Evolutionary conservation across 305 asterid genomes (phyloP), one percentile per base, ranked within the genome.

Genomic region (Ilex paraguariensis): DNA sequence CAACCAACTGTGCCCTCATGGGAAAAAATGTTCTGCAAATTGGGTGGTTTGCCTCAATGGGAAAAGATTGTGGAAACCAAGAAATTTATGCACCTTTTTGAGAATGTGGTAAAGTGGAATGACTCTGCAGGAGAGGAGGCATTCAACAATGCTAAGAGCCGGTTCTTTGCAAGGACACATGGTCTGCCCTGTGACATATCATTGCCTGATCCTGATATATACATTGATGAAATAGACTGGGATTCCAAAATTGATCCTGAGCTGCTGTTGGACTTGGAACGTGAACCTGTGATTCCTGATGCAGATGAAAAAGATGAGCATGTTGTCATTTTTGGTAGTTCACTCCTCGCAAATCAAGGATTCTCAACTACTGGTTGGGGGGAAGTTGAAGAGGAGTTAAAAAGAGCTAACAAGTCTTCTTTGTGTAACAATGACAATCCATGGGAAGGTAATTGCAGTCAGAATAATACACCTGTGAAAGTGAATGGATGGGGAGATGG

Each of bases 71-170:
- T 87, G 70, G 75, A 80, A 52, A 69, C 59, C 77, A 83, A 85
- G 84, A 81, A 69, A 68, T 81, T 71, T 62, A 63, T 36, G 3
- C 75, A 78, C 75, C 75, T 81, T 11, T 83, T 79, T 16, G 86
- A 81, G 10, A 72, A 83, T 15, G 82, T 87, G 73, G 16, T 75
- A n/a, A 70, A 73, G 6, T 87, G 95, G 95, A 64, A 87, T 17
- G 92, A 81, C 76, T 87, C 90, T 31, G 93, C 90, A 13, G 90
- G 79, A 21, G 81, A 81, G 73, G 90, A 83, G 59, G 90, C 90
- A 3, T 81, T 87, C 62, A 60, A 59, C 16, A 75, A 68, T 16
- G 93, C 93, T 4, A 83, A 85, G 69, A 77, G 66, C 28, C 79
- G 88, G 11, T 85, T 79, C 77, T 83, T 81, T 82, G 82, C 87